These are phyloP conservation scores for Globisporangium megalacanthum DNA, from an alignment of 352 stramenopile genomes.

Conservation along the genomic window DNA sequence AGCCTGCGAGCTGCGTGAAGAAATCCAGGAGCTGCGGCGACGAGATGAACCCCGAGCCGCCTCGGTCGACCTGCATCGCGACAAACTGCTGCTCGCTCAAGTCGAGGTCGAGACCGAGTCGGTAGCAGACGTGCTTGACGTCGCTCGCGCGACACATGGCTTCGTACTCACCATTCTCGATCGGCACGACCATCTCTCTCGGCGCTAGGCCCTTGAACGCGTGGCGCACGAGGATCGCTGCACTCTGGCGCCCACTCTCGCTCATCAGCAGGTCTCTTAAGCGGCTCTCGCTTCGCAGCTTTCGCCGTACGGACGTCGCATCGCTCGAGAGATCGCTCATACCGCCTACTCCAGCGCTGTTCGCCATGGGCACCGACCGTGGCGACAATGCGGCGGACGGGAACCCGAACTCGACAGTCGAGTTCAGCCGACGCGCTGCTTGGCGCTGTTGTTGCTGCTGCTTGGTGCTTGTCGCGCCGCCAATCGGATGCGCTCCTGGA, in stretches of 20 bases:
- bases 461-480: slow-evolving; percentile 5
- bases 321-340: slow-evolving; percentile 17
- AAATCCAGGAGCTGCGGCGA: slow-evolving; percentile 56
- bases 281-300: slow-evolving; percentile 51
- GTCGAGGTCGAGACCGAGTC: slow-evolving; percentile 62
- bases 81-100: slow-evolving; percentile 60
- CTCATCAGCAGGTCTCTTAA: slow-evolving; percentile 43
- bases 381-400: neutral
- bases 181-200: slow-evolving; percentile 58
- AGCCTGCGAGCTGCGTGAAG: slow-evolving; percentile 37
- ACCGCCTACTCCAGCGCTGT: slow-evolving; percentile 7
- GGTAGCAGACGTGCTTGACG: slow-evolving; percentile 69
- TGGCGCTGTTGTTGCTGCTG: slow-evolving; percentile 31
- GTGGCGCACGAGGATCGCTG: slow-evolving; percentile 60
- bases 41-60: slow-evolving; percentile 52
- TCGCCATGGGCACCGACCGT: slow-evolving; percentile 13
- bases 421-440: slow-evolving; percentile 33
- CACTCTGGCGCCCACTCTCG: slow-evolving; percentile 54
- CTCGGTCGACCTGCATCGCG: slow-evolving; percentile 32
- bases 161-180: slow-evolving; percentile 66
- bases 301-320: slow-evolving; percentile 35
- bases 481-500: neutral
- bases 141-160: slow-evolving; percentile 53
- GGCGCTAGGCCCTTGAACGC: slow-evolving; percentile 66
- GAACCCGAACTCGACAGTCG: slow-evolving; percentile 10